These are phyloP conservation scores for Pisolithus orientalis DNA, from an alignment of 768 basidiomycete species.

Conservation along the genomic window DNA sequence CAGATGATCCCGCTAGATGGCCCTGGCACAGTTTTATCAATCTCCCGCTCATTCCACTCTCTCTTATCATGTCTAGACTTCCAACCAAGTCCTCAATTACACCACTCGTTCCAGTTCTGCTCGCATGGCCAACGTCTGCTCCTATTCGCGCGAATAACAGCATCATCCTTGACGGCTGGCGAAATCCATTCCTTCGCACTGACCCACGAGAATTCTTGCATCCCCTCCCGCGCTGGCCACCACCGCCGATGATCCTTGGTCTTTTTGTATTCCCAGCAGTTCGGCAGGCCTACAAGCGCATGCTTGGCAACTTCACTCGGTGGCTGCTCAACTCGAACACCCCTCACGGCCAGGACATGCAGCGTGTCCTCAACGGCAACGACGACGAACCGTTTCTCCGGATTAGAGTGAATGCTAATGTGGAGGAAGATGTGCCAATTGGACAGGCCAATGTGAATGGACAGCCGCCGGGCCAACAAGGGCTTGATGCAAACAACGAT, in stretches of 20 bases:
- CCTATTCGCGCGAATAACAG: constrained; percentile 13
- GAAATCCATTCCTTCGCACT: neutral
- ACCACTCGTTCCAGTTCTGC: constrained; percentile 17
- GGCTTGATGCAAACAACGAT: constrained; percentile 4
- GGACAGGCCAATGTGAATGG: constrained; percentile 9
- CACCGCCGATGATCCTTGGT: constrained; percentile 52
- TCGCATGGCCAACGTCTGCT: constrained; percentile 25
- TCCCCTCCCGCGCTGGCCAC: constrained; percentile 44
- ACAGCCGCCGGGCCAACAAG: neutral
- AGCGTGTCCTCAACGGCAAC: constrained; percentile 13
- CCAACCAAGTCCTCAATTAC: constrained; percentile 27
- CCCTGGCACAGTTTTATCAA: constrained; percentile 71
- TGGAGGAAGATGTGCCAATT: constrained; percentile 26
- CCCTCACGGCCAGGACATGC: constrained; percentile 14
- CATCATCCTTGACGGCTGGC: constrained; percentile 7
- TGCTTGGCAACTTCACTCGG: constrained; percentile 34
- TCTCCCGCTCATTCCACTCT: constrained; percentile 64
- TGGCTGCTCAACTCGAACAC: constrained; percentile 37
- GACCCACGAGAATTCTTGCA: constrained; percentile 17
- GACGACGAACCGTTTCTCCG: constrained; percentile 27
- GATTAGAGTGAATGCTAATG: constrained; percentile 27
- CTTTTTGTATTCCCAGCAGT: constrained; percentile 46
- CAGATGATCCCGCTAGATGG: constrained; percentile 68
- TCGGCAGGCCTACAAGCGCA: constrained; percentile 36
- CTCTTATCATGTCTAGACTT: constrained; percentile 59